Percentiles rank a stretch among this genome's conserved stretches.
phyloP scores from a whole-genome alignment of 2,329 filamentous ascomycete genomes.

The Didymella exigua region DNA sequence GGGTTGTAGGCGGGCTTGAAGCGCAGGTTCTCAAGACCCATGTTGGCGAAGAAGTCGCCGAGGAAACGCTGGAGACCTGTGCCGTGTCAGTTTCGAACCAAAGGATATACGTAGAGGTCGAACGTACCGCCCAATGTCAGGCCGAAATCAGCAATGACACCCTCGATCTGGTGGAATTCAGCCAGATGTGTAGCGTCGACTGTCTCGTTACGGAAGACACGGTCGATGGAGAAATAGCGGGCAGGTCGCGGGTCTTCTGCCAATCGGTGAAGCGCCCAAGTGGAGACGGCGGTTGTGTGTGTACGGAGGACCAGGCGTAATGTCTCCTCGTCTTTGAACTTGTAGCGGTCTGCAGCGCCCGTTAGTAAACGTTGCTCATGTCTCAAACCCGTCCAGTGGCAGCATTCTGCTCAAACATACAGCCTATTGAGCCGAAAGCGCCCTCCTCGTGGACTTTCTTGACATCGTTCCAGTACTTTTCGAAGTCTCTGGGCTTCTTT shows the following conservation, averaged over 20 bases:
- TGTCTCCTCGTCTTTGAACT: constrained; percentile 87
- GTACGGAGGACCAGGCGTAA: constrained; percentile 88
- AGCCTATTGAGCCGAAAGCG: constrained; percentile 93
- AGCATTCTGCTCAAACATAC: constrained; percentile 11
- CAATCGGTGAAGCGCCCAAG: constrained; percentile 88
- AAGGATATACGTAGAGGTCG: not conserved
- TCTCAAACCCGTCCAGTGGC: too few relatives aligned
- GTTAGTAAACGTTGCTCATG: not conserved
- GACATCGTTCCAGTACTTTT: constrained; percentile 87
- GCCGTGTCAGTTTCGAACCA: constrained; percentile 5
- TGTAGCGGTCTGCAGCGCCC: constrained; percentile 70
- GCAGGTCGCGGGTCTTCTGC: constrained; percentile 82
- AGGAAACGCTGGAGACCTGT: constrained; percentile 83
- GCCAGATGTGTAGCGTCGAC: constrained; percentile 96
- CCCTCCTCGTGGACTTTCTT: constrained; percentile 86
- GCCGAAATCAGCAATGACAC: constrained; percentile 96
- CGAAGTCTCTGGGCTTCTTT: constrained; percentile 67
- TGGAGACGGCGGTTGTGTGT: constrained; percentile 91
- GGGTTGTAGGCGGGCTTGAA: constrained; percentile 99
- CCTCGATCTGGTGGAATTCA: constrained; percentile 98
- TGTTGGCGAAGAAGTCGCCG: constrained; percentile 93
- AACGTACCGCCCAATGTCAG: constrained; percentile 78
- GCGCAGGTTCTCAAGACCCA: constrained; percentile 83
- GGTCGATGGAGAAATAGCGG: constrained; percentile 98
- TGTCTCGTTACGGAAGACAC: constrained; percentile 96